Evolutionary conservation across 441 rosid species (phyloP).

Genomic region (Populus trichocarpa): DNA sequence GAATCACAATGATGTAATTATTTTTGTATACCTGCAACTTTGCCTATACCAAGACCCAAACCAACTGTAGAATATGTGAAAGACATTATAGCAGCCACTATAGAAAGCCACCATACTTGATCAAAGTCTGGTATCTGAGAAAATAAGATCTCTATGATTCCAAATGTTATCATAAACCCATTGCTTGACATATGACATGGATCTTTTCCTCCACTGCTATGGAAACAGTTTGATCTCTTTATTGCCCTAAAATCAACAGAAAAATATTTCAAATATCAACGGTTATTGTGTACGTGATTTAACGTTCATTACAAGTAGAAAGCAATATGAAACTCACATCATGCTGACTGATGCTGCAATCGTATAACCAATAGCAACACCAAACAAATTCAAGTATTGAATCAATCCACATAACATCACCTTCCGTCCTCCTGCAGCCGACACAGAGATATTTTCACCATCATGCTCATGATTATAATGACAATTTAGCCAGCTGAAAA

Average conservation of each 20-base stretch:
- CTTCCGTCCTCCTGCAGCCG: slow-evolving; percentile 49
- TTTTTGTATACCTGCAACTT: slow-evolving; percentile 55
- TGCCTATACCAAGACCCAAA: slow-evolving; percentile 66
- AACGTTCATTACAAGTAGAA: not conserved
- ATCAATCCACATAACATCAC: slow-evolving; percentile 58
- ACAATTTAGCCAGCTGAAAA: not conserved
- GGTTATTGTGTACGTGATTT: not conserved
- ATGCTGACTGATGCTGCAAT: slow-evolving; percentile 79
- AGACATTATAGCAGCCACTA: slow-evolving; percentile 82
- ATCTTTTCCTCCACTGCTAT: slow-evolving; percentile 49
- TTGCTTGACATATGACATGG: slow-evolving; percentile 63
- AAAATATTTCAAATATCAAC: not conserved
- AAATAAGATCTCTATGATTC: slow-evolving; percentile 48
- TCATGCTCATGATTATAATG: not conserved
- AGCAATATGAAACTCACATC: slow-evolving; percentile 47
- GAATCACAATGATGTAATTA: not conserved
- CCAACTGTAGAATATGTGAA: slow-evolving; percentile 76
- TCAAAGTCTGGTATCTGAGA: slow-evolving; percentile 88
- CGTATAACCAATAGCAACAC: slow-evolving; percentile 78
- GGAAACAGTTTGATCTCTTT: slow-evolving; percentile 74
- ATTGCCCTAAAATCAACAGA: slow-evolving; percentile 52
- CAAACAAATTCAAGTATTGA: slow-evolving; percentile 70
- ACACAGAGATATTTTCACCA: not conserved
- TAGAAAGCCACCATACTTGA: slow-evolving; percentile 89
- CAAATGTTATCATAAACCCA: slow-evolving; percentile 78